Evolutionary conservation across 805 yeast species (phyloP), one percentile per base, ranked within the genome.

Genomic region (Suhomyces canberraensis): DNA sequence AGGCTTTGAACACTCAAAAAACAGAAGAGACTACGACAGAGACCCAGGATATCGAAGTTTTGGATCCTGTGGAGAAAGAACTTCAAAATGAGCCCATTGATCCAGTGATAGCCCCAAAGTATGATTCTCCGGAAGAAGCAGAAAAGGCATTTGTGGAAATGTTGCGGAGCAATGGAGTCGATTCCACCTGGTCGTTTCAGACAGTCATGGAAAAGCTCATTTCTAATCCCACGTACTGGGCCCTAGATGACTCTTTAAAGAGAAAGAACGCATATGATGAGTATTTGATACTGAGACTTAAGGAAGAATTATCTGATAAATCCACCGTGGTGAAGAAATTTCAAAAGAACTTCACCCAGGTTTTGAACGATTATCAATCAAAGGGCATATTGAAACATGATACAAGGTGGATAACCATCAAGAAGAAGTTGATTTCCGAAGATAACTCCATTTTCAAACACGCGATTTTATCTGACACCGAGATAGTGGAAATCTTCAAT

Each of bases 121-220:
- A 40, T 2, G 44, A 38, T 11, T 31, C 60, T 0, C 44, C 41
- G 20, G 58, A 59, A 20, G 73, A 67, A 14, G 73, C 75, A 2
- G 73, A 70, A 29, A 45, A 50, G 4, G 61, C 57, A 8, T 88
- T 82, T 52, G 48, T 68, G 13, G 54, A 63, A 2, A 66, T 88
- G 73, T 61, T 89, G 8, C 56, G 61, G 22, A 76, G 72, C 1
- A 58, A 72, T 25, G 60, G 69, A 6, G 86, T 88, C 3, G 89
- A 82, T 54, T 72, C 84, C 0, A 73, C 83, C 0, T 84, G 91
- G 90, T 73, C 93, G 0, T 87, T 87, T 57, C 76, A 73, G 33
- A 66, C 66, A 39, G 82, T 84, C 1, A 78, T 88, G 60, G 71
- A 75, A 16, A 59, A 61, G 13, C 75, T 83, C 39, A 70, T 83